Evolutionary conservation across 2,329 filamentous ascomycete genomes (phyloP).

Genomic region (Pseudogymnoascus sp.): DNA sequence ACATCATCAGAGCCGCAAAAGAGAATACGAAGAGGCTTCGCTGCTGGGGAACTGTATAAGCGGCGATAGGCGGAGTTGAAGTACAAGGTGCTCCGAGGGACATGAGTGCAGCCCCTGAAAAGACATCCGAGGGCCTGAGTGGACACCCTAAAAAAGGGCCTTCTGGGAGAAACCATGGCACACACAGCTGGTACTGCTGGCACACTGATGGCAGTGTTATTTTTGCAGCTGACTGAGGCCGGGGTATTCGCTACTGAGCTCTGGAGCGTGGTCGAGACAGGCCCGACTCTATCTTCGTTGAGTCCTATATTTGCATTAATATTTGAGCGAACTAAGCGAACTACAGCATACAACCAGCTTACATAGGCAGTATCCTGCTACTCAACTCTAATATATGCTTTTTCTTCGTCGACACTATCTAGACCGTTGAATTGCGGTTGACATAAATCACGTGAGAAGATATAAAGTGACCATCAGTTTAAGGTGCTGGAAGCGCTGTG

Average conservation of each 20-base stretch:
- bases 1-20: slow-evolving; percentile 95
- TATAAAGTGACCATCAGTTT: background rate
- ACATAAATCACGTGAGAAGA: background rate
- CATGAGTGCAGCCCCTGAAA: background rate
- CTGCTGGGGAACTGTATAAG: slow-evolving; percentile 12
- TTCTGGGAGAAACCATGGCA: background rate
- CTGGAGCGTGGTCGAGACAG: background rate
- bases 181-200: too few species aligned
- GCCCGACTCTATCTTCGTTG: background rate
- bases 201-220: background rate
- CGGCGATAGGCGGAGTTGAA: background rate
- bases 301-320: background rate
- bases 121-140: background rate
- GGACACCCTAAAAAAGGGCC: background rate
- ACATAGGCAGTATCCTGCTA: background rate
- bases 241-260: background rate
- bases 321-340: background rate
- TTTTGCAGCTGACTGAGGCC: background rate
- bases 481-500: background rate
- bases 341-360: background rate
- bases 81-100: background rate
- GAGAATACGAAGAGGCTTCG: slow-evolving; percentile 67
- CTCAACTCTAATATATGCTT: background rate
- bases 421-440: background rate
- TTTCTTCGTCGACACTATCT: background rate